Base-by-base conservation (phyloP, 1,284 basidiomycete genomes). In the Ganoderma sp. region DNA sequence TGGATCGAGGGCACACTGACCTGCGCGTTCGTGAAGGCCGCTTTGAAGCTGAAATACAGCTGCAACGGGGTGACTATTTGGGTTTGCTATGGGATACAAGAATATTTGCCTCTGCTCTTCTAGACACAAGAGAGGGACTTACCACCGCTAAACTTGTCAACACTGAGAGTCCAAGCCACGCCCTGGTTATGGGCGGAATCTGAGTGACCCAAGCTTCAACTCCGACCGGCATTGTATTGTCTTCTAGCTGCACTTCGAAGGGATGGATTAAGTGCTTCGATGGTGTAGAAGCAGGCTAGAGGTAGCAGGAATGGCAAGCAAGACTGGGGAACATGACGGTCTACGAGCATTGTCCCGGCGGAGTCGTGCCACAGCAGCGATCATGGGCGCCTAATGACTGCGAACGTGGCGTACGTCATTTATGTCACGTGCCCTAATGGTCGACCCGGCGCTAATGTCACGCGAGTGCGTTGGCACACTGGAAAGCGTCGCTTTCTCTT, bases 1-100 rank as follows among this genome's bases (percentile, higher is more conserved):
- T n/a, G 22, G 39, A 45, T 19, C 9, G 2, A n/a, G 81, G 62
- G 54, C 72, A 50, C 68, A 17, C 50, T 52, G 25, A 93, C 94
- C 87, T 97, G 95, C 45, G 83, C 85, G 73, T 97, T 94, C 19
- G 86, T 84, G 72, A 97, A 93, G 2, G 92, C 90, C 32, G 90
- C 88, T 78, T 92, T 92, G 78, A 90, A 94, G 74, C 94, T 97
- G 81, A 95, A 97, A 81, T 96, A 98, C 37, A 98, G 87, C 79
- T 97, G 96, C 25, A 97, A 82, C 0, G 95, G 94, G 0, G 94
- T 95, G 1, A 98, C 87, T 45, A 96, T 82, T 75, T 96, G 91
- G 75, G 93, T 96, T 94, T 97, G 95, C 96, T 98, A 73, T 1
- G 70, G 3, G 34, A 19, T 19, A 12, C 7, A 32, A 56, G 25